Conservation (phyloP, 441 rosid genomes). For the Bruguiera hainesii region DNA sequence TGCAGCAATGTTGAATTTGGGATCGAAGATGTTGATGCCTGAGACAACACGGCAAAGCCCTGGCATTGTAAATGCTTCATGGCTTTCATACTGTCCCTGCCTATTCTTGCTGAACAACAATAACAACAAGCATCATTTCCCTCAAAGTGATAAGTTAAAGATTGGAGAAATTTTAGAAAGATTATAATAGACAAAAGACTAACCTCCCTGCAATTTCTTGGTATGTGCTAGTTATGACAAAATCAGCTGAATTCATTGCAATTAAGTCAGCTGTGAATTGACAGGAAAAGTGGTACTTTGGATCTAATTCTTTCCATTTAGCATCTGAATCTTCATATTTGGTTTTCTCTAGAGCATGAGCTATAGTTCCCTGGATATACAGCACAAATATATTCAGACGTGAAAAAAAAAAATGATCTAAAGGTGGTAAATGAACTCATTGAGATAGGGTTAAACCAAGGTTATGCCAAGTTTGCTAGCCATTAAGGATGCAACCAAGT, state of each 20-base stretch:
- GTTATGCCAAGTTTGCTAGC: constrained; percentile 76
- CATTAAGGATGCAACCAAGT: constrained; percentile 85
- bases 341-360: constrained; percentile 90
- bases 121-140: not conserved
- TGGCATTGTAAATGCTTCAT: constrained; percentile 79
- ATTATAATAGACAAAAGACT: constrained; percentile 10
- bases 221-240: constrained; percentile 82
- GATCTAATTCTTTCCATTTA: constrained; percentile 78
- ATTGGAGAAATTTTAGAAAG: not conserved
- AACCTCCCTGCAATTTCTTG: constrained; percentile 98
- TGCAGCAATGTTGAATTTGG: constrained; percentile 86
- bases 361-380: constrained; percentile 60
- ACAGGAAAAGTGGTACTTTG: constrained; percentile 88
- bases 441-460: constrained; percentile 38
- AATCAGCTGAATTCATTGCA: constrained; percentile 87
- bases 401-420: not conserved
- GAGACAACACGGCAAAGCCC: constrained; percentile 82
- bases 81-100: constrained; percentile 92
- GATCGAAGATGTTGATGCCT: constrained; percentile 86
- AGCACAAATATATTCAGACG: constrained; percentile 13
- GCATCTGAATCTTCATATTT: constrained; percentile 90
- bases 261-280: constrained; percentile 86
- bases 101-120: constrained; percentile 52
- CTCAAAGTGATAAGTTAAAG: not conserved
- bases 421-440: not conserved